Conservation (phyloP, 2,329 filamentous ascomycete genomes). For the Didymella lethalis region DNA sequence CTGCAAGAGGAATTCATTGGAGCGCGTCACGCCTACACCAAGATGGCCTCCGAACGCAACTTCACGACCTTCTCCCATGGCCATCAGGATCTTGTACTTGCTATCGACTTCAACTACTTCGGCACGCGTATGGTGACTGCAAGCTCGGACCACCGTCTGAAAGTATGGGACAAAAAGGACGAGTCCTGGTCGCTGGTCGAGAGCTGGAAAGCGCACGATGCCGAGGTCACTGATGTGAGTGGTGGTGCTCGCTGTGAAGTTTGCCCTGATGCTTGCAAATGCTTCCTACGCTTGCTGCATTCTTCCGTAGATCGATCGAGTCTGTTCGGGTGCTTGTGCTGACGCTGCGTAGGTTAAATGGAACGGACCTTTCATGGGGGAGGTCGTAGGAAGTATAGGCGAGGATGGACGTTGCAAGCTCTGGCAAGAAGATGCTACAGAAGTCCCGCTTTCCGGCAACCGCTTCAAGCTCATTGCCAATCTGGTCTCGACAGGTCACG, state of each 20-base stretch:
- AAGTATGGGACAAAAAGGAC: conserved; percentile 85
- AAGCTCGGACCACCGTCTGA: conserved; percentile 90
- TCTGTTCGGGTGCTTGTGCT: conserved; percentile 21
- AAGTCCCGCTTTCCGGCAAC: conserved; percentile 74
- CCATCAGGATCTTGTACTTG: conserved; percentile 81
- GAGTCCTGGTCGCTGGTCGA: conserved; percentile 82
- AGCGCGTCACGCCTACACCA: conserved; percentile 41
- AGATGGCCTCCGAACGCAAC: conserved; percentile 48
- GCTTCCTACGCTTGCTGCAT: neutral
- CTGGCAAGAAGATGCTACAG: conserved; percentile 89
- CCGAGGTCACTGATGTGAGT: conserved; percentile 84
- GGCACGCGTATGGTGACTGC: conserved; percentile 91
- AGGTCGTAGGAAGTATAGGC: conserved; percentile 85
- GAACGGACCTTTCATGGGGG: conserved; percentile 89
- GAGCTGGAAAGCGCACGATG: conserved; percentile 88
- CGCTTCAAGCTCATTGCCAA: conserved; percentile 78
- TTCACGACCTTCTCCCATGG: conserved; percentile 72
- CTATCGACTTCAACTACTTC: conserved; percentile 89
- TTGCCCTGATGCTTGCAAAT: neutral
- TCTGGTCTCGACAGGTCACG: conserved; percentile 71
- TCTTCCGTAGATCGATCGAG: neutral
- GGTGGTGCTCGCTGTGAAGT: neutral
- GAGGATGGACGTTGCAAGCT: conserved; percentile 90
- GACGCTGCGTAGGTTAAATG: conserved; percentile 75
- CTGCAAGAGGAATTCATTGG: conserved; percentile 42